Percentiles rank a stretch among this genome's conserved stretches.
Evolutionary conservation across 2,329 filamentous ascomycete genomes (phyloP).

Genomic region (Herpotrichia juniperi): DNA sequence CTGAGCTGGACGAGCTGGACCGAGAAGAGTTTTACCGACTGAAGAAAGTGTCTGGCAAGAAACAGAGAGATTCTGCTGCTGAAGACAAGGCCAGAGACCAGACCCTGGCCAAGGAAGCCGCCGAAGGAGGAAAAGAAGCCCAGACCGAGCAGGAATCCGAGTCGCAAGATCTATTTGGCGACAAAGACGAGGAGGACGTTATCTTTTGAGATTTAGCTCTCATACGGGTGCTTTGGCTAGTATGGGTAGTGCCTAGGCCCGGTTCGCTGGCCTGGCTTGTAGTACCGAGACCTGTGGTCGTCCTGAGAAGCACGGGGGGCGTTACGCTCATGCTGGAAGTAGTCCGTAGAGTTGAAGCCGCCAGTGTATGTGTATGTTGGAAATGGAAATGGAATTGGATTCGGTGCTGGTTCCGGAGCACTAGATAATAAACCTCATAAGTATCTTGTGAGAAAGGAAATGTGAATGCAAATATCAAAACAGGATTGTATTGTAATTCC

Average conservation of each 20-base stretch:
- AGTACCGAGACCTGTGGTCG: background rate
- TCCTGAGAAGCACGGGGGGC: background rate
- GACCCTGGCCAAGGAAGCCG: slow-evolving; percentile 32
- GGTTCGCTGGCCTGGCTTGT: background rate
- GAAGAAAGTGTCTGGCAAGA: slow-evolving; percentile 87
- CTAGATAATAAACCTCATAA: slow-evolving; percentile 2
- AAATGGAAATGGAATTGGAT: no score
- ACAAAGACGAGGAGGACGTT: slow-evolving; percentile 80
- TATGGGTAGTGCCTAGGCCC: background rate
- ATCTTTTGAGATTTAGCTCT: slow-evolving; percentile 68
- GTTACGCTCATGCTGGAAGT: background rate
- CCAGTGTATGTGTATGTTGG: no score
- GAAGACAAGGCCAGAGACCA: slow-evolving; percentile 51
- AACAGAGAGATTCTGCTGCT: slow-evolving; percentile 58
- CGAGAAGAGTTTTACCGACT: slow-evolving; percentile 97
- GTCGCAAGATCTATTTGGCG: slow-evolving; percentile 71
- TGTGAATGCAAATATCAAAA: slow-evolving; percentile 2
- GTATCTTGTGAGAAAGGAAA: background rate
- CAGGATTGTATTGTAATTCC: slow-evolving; percentile 7
- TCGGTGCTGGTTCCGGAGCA: background rate
- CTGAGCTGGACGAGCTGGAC: slow-evolving; percentile 95
- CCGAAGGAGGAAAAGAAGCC: slow-evolving; percentile 20
- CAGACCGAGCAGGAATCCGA: slow-evolving; percentile 46
- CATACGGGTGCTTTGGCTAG: background rate
- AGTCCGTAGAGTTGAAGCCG: background rate